Conservation (phyloP, 2,329 filamentous ascomycete species). For the Aspergillus clavatus region DNA sequence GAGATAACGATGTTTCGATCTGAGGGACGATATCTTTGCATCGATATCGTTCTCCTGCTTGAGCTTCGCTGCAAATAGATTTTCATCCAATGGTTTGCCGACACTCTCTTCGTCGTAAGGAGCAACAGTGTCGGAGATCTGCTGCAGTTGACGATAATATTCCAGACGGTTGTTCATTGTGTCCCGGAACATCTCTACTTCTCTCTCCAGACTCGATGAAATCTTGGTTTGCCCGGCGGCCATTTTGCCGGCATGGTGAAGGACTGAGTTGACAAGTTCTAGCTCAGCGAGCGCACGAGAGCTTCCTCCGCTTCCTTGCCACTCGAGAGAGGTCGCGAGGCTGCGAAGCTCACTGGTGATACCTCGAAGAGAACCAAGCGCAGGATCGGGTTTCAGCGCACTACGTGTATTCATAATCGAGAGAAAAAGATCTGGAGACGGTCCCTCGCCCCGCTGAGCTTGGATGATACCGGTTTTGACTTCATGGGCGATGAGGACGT, state of each 20-base stretch:
- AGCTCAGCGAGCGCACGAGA: slow-evolving; percentile 59
- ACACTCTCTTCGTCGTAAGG: slow-evolving; percentile 62
- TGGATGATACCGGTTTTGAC: slow-evolving; percentile 56
- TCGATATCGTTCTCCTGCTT: slow-evolving; percentile 50
- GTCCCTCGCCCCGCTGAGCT: slow-evolving; percentile 62
- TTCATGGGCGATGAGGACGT: slow-evolving; percentile 70
- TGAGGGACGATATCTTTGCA: slow-evolving; percentile 56
- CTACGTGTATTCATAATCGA: slow-evolving; percentile 45
- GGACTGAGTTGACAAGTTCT: slow-evolving; percentile 58
- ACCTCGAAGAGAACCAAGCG: slow-evolving; percentile 63
- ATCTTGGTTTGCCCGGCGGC: slow-evolving; percentile 50
- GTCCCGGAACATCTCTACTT: slow-evolving; percentile 68
- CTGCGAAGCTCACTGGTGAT: slow-evolving; percentile 66
- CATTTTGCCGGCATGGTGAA: slow-evolving; percentile 55
- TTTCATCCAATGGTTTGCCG: slow-evolving; percentile 52
- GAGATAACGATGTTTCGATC: slow-evolving; percentile 72
- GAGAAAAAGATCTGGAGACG: slow-evolving; percentile 62
- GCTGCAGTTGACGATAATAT: slow-evolving; percentile 85
- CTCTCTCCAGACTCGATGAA: slow-evolving; percentile 50
- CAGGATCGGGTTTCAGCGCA: slow-evolving; percentile 40
- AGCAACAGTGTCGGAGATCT: slow-evolving; percentile 80
- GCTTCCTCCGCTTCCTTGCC: slow-evolving; percentile 52
- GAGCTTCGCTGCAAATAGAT: slow-evolving; percentile 40
- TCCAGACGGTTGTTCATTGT: slow-evolving; percentile 83
- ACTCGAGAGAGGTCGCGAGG: slow-evolving; percentile 56